Evolutionary conservation across 208 protist species (phyloP).

Genomic region (Trypanosoma theileri): DNA sequence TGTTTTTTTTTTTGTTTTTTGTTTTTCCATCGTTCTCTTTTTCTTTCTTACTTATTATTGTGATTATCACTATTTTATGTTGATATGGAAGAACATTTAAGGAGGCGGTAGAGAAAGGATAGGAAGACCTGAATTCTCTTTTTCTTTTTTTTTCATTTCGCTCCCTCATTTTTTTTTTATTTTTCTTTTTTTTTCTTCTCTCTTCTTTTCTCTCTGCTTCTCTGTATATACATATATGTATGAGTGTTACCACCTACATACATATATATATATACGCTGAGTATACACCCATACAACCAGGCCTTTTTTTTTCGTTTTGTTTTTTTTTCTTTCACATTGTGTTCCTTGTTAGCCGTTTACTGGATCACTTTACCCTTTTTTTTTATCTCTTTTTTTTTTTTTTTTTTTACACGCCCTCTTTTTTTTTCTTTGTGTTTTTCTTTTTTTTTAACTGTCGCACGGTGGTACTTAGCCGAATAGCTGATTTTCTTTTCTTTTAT

Average conservation of each 20-base stretch:
- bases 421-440: too few relatives aligned
- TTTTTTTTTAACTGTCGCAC: too few relatives aligned
- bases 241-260: background rate
- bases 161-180: background rate
- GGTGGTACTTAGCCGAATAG: background rate
- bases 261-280: too few relatives aligned
- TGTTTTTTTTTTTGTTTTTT: background rate
- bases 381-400: too few relatives aligned
- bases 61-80: background rate
- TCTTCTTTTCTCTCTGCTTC: background rate
- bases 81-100: too few relatives aligned
- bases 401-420: too few relatives aligned
- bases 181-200: slow-evolving; percentile 5
- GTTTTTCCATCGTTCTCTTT: too few relatives aligned
- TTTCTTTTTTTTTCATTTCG: background rate
- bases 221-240: background rate
- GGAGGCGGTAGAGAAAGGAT: background rate
- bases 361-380: too few relatives aligned
- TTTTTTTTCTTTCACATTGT: background rate
- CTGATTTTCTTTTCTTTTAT: slow-evolving; percentile 1
- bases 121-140: background rate
- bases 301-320: background rate
- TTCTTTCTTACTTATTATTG: background rate
- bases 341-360: background rate
- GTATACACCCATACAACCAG: background rate